phyloP scores from a whole-genome alignment of 2,329 filamentous ascomycete species.

The Penicillium brevicompactum region DNA sequence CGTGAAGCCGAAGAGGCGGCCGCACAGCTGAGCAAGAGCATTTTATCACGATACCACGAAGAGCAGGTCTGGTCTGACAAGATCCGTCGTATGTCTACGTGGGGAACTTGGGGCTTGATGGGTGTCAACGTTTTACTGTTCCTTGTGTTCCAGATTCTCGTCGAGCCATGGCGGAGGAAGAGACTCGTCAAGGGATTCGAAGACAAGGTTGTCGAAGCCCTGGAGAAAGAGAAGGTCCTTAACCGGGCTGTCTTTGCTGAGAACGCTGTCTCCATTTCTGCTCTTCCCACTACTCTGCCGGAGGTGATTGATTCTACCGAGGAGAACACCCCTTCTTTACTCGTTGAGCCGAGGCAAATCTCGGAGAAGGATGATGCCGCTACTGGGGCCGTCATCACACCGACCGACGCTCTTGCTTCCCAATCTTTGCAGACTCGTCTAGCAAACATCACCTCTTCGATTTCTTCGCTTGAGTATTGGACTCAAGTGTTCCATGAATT shows the following conservation, averaged over 20 bases:
- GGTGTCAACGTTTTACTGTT: slow-evolving; percentile 91
- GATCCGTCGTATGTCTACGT: slow-evolving; percentile 92
- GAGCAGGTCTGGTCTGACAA: slow-evolving; percentile 99
- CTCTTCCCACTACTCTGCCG: slow-evolving; percentile 2
- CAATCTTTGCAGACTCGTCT: slow-evolving; percentile 27
- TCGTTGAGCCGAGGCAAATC: neutral
- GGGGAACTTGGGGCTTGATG: slow-evolving; percentile 98
- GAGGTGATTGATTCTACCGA: slow-evolving; percentile 17
- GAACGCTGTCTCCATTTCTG: slow-evolving; percentile 3
- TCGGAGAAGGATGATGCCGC: slow-evolving; percentile 4
- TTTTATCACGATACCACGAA: slow-evolving; percentile 92
- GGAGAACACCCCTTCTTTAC: slow-evolving; percentile 3
- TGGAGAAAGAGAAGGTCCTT: slow-evolving; percentile 67
- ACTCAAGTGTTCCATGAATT: slow-evolving; percentile 58
- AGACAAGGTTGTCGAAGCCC: slow-evolving; percentile 69
- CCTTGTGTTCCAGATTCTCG: slow-evolving; percentile 79
- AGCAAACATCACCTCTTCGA: slow-evolving; percentile 24
- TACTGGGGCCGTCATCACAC: neutral
- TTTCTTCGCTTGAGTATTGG: slow-evolving; percentile 47
- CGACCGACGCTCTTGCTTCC: slow-evolving; percentile 1
- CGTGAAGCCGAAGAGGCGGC: slow-evolving; percentile 76
- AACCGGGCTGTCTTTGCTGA: slow-evolving; percentile 18
- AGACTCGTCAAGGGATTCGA: slow-evolving; percentile 82
- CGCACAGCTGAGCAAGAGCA: slow-evolving; percentile 75
- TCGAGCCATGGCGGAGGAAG: slow-evolving; percentile 87